Evolutionary conservation across 192 early-diverging fungal species (phyloP).

Genomic region (Umbelopsis sp.): DNA sequence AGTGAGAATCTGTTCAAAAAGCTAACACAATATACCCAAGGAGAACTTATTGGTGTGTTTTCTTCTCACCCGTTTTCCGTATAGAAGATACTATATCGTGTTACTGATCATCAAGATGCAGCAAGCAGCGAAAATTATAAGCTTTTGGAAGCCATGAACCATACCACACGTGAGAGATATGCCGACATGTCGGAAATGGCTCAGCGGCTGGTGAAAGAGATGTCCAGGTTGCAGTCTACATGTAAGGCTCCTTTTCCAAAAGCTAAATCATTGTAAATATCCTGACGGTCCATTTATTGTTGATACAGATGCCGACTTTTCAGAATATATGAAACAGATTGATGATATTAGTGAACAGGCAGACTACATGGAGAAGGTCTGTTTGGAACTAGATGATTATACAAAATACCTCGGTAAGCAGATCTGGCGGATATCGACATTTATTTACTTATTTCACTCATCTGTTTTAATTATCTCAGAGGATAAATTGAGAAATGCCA

Average conservation of each 20-base stretch:
- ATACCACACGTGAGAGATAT: constrained; percentile 36
- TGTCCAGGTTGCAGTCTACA: constrained; percentile 38
- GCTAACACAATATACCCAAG: constrained; percentile 32
- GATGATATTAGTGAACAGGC: constrained; percentile 35
- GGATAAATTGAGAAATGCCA: not conserved
- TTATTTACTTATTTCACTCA: not conserved
- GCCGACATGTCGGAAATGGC: constrained; percentile 38
- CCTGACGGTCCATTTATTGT: not conserved
- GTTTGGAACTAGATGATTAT: constrained; percentile 36
- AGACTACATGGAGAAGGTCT: constrained; percentile 33
- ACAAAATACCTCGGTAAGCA: constrained; percentile 34
- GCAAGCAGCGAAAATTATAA: constrained; percentile 31
- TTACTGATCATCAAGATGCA: not conserved
- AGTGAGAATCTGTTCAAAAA: constrained; percentile 34
- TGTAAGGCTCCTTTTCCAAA: constrained; percentile 25
- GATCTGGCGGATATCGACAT: not conserved
- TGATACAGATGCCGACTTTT: constrained; percentile 31
- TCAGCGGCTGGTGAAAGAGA: constrained; percentile 37
- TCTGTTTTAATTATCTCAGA: not conserved
- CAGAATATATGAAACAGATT: constrained; percentile 29
- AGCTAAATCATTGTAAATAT: not conserved
- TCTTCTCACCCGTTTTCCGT: not conserved
- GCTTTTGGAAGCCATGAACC: constrained; percentile 41
- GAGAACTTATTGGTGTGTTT: constrained; percentile 31
- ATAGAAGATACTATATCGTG: not conserved